Evolutionary conservation across 176 grass and related monocot species (phyloP).

Genomic region (Eleusine indica): DNA sequence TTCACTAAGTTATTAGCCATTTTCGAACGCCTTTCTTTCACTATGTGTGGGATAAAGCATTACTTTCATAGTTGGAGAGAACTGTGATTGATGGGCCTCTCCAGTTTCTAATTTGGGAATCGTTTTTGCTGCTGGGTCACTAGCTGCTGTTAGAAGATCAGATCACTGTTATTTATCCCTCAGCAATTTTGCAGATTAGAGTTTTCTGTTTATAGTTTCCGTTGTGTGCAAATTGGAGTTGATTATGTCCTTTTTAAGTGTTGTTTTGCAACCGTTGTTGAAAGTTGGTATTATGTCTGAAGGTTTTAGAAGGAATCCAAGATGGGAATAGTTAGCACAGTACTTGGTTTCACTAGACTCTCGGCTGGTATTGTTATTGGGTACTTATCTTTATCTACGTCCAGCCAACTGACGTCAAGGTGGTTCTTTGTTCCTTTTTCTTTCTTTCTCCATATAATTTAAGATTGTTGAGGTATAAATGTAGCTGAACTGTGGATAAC

Average conservation of each 20-base stretch:
- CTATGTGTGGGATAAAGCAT: constrained; percentile 5
- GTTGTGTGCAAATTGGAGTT: background rate
- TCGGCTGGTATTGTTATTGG: constrained; percentile 75
- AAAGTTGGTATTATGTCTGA: constrained; percentile 29
- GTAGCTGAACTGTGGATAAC: constrained; percentile 12
- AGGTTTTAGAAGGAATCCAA: constrained; percentile 42
- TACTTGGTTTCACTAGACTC: constrained; percentile 76
- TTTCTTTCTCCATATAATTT: constrained; percentile 25
- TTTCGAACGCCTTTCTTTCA: background rate
- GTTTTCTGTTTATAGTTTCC: constrained; percentile 1
- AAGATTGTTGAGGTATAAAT: constrained; percentile 11
- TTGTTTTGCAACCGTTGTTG: constrained; percentile 25
- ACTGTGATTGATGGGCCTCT: constrained; percentile 1
- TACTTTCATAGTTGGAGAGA: constrained; percentile 17
- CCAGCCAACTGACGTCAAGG: constrained; percentile 89
- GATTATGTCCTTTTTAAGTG: constrained; percentile 1
- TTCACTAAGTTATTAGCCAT: constrained; percentile 10
- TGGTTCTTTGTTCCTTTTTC: constrained; percentile 33
- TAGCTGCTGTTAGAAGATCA: constrained; percentile 2
- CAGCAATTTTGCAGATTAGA: background rate
- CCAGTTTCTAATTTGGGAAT: constrained; percentile 38
- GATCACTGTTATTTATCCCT: constrained; percentile 24
- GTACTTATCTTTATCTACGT: constrained; percentile 81
- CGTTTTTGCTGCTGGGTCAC: background rate
- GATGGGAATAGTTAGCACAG: constrained; percentile 80